Percentiles rank a stretch among this genome's conserved stretches.
phyloP scores from a whole-genome alignment of 352 stramenopile genomes.

The Phytophthora quininea region DNA sequence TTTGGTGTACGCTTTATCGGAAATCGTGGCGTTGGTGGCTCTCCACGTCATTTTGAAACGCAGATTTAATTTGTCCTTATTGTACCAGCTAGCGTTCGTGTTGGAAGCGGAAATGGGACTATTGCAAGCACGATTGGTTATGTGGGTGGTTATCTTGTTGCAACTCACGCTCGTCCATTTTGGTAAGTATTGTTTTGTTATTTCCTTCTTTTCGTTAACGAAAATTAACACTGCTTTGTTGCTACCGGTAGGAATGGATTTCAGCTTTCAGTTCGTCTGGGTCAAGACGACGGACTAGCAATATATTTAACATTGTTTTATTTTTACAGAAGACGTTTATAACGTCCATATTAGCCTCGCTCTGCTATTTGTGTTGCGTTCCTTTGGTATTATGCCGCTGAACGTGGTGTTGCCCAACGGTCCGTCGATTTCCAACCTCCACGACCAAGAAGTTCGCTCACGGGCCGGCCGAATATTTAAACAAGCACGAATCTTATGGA shows the following conservation, averaged over 20 bases:
- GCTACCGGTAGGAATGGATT: not conserved
- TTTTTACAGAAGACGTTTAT: no score
- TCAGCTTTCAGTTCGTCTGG: slow-evolving; percentile 1
- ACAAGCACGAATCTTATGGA: not conserved
- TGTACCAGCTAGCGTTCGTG: slow-evolving; percentile 16
- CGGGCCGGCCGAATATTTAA: not conserved
- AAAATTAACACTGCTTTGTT: not conserved
- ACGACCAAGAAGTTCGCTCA: no score
- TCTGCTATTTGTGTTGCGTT: no score
- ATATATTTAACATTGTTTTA: no score
- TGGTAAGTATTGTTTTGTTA: not conserved
- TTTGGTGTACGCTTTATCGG: not conserved
- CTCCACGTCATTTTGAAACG: slow-evolving; percentile 4
- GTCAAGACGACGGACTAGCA: no score
- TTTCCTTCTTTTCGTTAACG: not conserved
- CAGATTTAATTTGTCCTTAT: slow-evolving; percentile 7
- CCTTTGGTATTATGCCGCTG: no score
- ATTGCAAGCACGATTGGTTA: not conserved
- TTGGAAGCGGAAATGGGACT: not conserved
- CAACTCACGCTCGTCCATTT: not conserved
- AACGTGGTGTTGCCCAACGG: no score
- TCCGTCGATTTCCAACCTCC: no score
- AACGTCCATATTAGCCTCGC: no score
- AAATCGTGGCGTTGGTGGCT: slow-evolving; percentile 4
- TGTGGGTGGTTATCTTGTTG: not conserved